Conservation (phyloP, 73 alveolate species). For the Paramecium primaurelia region DNA sequence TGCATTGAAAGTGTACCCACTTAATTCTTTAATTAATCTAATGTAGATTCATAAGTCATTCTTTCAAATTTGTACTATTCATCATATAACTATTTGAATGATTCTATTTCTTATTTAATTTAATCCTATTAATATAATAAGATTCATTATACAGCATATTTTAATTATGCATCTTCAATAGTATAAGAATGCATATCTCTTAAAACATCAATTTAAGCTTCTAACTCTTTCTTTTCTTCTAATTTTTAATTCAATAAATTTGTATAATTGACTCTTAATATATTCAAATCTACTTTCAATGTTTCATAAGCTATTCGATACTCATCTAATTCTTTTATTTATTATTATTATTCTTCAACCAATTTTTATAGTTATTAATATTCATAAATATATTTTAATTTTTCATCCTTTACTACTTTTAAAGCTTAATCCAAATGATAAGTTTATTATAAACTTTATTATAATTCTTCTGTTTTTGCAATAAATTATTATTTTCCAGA, state of each 20-base stretch:
- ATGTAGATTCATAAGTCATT: not conserved
- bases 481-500: not conserved
- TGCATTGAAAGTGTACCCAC: not conserved
- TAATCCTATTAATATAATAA: not conserved
- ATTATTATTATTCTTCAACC: not conserved
- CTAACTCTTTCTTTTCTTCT: slow-evolving; percentile 3
- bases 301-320: not conserved
- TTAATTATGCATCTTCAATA: not conserved
- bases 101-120: not conserved
- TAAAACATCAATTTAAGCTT: slow-evolving; percentile 19
- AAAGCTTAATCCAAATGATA: slow-evolving; percentile 30
- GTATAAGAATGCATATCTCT: not conserved
- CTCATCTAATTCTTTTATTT: not conserved
- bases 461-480: slow-evolving; percentile 17
- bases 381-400: slow-evolving; percentile 34
- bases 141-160: not conserved
- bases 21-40: not conserved
- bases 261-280: not conserved
- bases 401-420: not conserved
- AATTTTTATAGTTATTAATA: not conserved
- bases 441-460: not conserved
- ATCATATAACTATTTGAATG: not conserved
- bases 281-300: not conserved
- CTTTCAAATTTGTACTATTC: not conserved
- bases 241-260: not conserved